These are phyloP conservation scores for Microsporum ferrugineum DNA, from an alignment of 2,329 filamentous ascomycete species.

Conservation along the genomic window DNA sequence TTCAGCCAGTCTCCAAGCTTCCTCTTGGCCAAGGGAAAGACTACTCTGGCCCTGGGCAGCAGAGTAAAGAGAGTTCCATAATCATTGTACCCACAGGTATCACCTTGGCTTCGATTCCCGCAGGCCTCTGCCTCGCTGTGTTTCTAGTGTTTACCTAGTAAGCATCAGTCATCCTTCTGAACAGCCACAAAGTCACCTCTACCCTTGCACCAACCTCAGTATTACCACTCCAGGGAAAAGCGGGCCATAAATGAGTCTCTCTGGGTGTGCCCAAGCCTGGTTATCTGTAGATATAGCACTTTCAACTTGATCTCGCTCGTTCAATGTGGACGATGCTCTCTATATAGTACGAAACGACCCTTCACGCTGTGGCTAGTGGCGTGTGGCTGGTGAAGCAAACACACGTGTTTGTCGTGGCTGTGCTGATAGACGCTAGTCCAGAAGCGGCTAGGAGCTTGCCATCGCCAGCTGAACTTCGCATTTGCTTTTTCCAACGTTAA, in stretches of 20 bases:
- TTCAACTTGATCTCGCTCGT: not conserved
- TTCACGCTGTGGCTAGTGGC: not conserved
- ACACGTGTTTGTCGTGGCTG: not conserved
- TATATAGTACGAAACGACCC: not conserved
- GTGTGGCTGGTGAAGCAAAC: not conserved
- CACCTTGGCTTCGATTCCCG: not conserved
- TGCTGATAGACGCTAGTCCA: not conserved
- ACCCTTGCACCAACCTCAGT: not conserved
- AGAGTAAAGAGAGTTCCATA: not conserved
- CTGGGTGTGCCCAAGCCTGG: not conserved
- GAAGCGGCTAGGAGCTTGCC: not conserved
- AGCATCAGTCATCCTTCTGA: not conserved
- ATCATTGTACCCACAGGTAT: not conserved
- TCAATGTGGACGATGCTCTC: not conserved
- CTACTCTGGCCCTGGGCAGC: not conserved
- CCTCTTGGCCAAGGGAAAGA: not conserved
- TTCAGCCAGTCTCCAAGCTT: not conserved
- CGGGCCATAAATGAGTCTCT: not conserved
- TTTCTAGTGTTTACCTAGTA: not conserved
- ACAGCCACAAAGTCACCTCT: not conserved
- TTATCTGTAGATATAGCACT: not conserved
- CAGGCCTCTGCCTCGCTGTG: not conserved
- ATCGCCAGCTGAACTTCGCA: not conserved
- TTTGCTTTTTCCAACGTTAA: not conserved
- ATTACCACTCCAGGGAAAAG: not conserved